Evolutionary conservation across 2,329 filamentous ascomycete genomes (phyloP).

Genomic region (Cercospora citrullina): DNA sequence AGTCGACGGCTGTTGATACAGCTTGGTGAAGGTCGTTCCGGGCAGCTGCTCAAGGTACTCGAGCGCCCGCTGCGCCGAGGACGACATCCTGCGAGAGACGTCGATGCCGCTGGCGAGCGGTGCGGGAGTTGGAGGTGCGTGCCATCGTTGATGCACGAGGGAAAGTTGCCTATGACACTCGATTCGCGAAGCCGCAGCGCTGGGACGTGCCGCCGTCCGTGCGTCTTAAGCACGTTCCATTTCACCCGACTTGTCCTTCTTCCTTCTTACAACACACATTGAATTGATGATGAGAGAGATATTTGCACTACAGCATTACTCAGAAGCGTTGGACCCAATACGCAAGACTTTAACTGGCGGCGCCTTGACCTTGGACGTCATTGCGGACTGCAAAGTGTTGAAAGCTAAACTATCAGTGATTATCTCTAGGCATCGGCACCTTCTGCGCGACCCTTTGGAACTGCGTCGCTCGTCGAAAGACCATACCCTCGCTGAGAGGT

Average conservation of each 20-base stretch:
- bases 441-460: constrained; percentile 36
- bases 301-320: not conserved
- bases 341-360: not conserved
- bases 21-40: constrained; percentile 81
- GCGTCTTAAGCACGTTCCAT: not conserved
- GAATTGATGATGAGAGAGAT: not conserved
- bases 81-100: constrained; percentile 38
- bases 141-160: constrained; percentile 21
- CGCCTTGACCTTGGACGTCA: no score
- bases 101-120: constrained; percentile 21
- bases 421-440: constrained; percentile 32
- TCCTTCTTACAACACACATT: not conserved
- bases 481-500: constrained; percentile 37
- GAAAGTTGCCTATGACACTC: constrained; percentile 14
- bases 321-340: not conserved
- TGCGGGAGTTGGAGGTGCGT: constrained; percentile 10
- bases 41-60: constrained; percentile 93
- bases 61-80: constrained; percentile 63
- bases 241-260: not conserved
- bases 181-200: constrained; percentile 12
- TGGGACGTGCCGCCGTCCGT: not conserved
- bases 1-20: constrained; percentile 95
- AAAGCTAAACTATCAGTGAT: constrained; percentile 26
- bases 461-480: constrained; percentile 30
- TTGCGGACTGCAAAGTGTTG: not conserved